Base-by-base conservation (phyloP, 129 eudicot species). In the Oenanthe sinensis region DNA sequence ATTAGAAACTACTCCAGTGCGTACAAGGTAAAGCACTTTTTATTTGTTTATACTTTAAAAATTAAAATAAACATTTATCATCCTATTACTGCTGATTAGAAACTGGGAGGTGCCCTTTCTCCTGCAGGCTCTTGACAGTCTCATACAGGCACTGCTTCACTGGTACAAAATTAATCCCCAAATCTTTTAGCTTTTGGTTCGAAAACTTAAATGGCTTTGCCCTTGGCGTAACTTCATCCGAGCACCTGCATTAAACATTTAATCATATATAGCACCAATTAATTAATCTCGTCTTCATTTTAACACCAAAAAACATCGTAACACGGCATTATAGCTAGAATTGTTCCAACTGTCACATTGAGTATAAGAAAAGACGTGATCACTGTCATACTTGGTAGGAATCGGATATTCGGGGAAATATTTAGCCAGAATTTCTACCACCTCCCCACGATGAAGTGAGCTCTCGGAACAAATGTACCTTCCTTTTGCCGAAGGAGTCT, bases 361-460 rank as follows among this genome's bases (percentile, higher is more conserved):
- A 20, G 28, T 54, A 19, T 26, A 52, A 20, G 24, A 6, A 20
- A 19, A 54, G 20, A 54, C 62, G 19, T n/a, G 2, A 54, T 54
- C 60, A 19, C 60, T 0, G 10, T 6, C 98, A 82, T 91, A 93
- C 98, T 93, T 93, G 78, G 93, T 91, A 22, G 98, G 98, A 20
- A 89, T 87, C 8, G 98, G 98, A 75, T 93, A 93, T 50, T 93
- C 96, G 0, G 97, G 97, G 83, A 93, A 91, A 79, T 81, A 91
- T 79, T 93, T 93, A 70, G 96, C 88, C 73, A 93, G 81, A 62
- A 93, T 93, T 54, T 91, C 96, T 16, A 90, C 97, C 5, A 94
- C 96, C 26, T 94, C 98, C 0, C 91, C 98, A 0, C 98, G 98
- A 83, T 94, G 98, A 82, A 93, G 97, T 22, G 89, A 94, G 22